Conservation (phyloP, 805 yeast species). For the Danielia reshetovae region DNA sequence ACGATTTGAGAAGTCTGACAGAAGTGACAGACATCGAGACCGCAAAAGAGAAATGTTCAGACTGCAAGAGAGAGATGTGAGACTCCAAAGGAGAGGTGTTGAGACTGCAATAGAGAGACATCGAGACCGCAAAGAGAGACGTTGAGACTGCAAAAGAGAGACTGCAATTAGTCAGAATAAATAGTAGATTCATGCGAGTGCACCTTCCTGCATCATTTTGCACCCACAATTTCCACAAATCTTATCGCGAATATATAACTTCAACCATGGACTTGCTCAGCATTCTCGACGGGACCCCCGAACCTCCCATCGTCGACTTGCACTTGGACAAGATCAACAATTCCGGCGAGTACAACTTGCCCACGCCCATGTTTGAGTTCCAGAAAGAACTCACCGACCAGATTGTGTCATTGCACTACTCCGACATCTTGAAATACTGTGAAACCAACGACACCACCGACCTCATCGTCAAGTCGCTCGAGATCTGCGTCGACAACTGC, state of each 20-base stretch:
- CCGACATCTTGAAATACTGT: conserved; percentile 84
- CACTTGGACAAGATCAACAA: conserved; percentile 42
- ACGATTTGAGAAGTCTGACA: background rate
- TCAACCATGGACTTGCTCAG: conserved; percentile 67
- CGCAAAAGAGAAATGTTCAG: too few relatives aligned
- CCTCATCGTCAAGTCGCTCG: conserved; percentile 69
- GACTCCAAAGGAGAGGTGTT: too few relatives aligned
- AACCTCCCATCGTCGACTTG: conserved; percentile 66
- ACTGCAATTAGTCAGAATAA: too few relatives aligned
- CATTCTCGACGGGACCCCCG: conserved; percentile 80
- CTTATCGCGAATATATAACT: conserved; percentile 1
- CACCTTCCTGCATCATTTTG: background rate
- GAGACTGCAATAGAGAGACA: too few relatives aligned
- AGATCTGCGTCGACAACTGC: conserved; percentile 70
- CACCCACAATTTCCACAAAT: background rate
- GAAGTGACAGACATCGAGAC: background rate
- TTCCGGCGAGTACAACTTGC: conserved; percentile 67
- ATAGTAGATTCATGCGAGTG: too few relatives aligned
- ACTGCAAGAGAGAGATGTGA: too few relatives aligned
- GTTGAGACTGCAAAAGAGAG: too few relatives aligned
- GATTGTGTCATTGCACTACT: conserved; percentile 84
- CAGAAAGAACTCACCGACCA: conserved; percentile 90
- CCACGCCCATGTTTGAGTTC: conserved; percentile 80
- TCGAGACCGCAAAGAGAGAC: too few relatives aligned
- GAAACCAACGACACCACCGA: conserved; percentile 51